Percentiles rank a stretch among this genome's conserved stretches.
Evolutionary conservation across 352 stramenopile genomes (phyloP).

Genomic region (Phytophthora multivora): DNA sequence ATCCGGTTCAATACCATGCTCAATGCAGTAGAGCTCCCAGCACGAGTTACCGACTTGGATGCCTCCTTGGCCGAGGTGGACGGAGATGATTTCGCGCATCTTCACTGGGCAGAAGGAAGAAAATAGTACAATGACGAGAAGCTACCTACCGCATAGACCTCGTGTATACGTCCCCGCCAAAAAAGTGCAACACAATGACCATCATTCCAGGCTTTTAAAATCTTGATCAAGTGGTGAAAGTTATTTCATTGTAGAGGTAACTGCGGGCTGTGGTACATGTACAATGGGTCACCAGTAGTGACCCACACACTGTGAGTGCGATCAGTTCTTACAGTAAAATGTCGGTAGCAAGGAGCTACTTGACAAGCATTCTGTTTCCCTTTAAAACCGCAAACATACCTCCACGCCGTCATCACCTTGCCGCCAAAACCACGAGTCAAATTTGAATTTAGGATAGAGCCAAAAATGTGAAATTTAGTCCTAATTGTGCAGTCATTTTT

Average conservation of each 20-base stretch:
- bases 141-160: background rate
- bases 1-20: slow-evolving; percentile 91
- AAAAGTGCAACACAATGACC: background rate
- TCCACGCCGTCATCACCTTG: background rate
- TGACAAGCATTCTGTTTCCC: slow-evolving; percentile 1
- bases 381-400: background rate
- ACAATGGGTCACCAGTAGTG: too few species aligned
- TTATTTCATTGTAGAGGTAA: background rate
- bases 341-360: background rate
- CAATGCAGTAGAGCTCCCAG: slow-evolving; percentile 93
- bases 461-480: slow-evolving; percentile 11
- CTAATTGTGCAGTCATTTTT: background rate
- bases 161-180: background rate
- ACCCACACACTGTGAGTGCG: background rate
- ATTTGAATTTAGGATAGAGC: background rate
- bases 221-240: background rate
- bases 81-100: slow-evolving; percentile 2
- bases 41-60: slow-evolving; percentile 75
- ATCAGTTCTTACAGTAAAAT: background rate
- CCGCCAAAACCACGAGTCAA: background rate
- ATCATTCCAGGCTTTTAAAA: background rate
- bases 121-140: background rate
- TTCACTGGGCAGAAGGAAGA: background rate
- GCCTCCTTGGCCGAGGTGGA: slow-evolving; percentile 5
- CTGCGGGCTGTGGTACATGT: too few species aligned